phyloP scores from a whole-genome alignment of 176 grass and related monocot species.

The Typha latifolia region DNA sequence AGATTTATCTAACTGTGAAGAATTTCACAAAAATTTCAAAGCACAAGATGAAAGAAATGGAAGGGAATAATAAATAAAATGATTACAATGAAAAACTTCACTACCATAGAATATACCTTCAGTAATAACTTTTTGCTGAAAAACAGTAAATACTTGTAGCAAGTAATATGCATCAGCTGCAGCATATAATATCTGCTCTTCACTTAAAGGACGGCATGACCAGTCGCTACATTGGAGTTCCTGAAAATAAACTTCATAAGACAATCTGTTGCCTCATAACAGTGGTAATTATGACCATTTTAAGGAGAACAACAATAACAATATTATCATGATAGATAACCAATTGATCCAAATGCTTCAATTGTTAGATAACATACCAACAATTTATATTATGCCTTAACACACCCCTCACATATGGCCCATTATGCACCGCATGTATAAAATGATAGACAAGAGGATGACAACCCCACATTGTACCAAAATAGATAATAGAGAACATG shows the following conservation, averaged over 20 bases:
- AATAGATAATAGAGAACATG: no score
- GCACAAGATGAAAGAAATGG: not conserved
- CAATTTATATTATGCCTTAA: no score
- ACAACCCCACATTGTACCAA: no score
- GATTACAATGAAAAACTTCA: not conserved
- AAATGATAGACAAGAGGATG: no score
- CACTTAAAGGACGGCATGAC: slow-evolving; percentile 69
- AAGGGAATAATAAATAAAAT: not conserved
- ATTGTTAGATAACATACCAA: no score
- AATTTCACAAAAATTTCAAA: slow-evolving; percentile 3
- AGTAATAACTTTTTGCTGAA: slow-evolving; percentile 35
- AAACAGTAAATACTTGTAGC: slow-evolving; percentile 71
- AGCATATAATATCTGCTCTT: slow-evolving; percentile 92
- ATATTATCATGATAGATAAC: no score
- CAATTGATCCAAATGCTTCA: no score
- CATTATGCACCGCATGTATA: no score
- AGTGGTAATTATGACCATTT: not conserved
- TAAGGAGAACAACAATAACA: no score
- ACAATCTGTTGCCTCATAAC: not conserved
- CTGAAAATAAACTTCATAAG: slow-evolving; percentile 28
- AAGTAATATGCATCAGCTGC: slow-evolving; percentile 92
- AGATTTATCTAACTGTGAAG: not conserved
- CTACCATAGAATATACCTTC: slow-evolving; percentile 34
- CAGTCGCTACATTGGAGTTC: slow-evolving; percentile 99
- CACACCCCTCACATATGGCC: no score